Conservation (phyloP, 2,329 filamentous ascomycete species). For the Fusarium sublunatum region DNA sequence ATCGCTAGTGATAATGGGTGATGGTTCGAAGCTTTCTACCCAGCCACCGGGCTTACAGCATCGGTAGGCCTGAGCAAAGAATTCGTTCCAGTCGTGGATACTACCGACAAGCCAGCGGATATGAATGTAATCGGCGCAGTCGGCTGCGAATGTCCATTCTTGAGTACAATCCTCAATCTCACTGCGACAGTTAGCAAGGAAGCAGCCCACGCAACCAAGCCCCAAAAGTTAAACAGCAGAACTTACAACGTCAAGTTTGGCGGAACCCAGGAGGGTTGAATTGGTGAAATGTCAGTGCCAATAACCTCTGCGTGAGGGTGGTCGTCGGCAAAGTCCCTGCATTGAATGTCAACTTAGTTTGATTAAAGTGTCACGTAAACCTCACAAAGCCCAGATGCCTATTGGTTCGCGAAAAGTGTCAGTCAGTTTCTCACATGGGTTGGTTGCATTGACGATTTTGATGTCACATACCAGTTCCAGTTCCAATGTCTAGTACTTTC, state of each 20-base stretch:
- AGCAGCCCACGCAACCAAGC: too few relatives aligned
- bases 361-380: neutral
- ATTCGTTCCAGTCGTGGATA: neutral
- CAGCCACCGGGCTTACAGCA: neutral
- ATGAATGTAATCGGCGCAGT: neutral
- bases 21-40: neutral
- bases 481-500: neutral
- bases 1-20: neutral
- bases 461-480: neutral
- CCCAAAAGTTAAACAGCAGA: too few relatives aligned
- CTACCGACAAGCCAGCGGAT: neutral
- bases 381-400: neutral
- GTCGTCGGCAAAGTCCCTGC: neutral
- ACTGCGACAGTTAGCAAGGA: neutral
- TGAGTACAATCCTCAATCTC: conserved; percentile 2
- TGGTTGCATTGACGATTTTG: too few relatives aligned
- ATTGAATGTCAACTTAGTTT: neutral
- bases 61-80: neutral
- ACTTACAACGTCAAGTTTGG: conserved; percentile 1
- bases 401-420: neutral
- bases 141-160: neutral
- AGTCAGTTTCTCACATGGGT: too few relatives aligned
- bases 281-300: neutral
- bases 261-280: conserved; percentile 2
- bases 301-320: neutral